Evolutionary conservation across 148 eudicot species (phyloP), one percentile per base, ranked within the genome.

Genomic region (Silene conica): DNA sequence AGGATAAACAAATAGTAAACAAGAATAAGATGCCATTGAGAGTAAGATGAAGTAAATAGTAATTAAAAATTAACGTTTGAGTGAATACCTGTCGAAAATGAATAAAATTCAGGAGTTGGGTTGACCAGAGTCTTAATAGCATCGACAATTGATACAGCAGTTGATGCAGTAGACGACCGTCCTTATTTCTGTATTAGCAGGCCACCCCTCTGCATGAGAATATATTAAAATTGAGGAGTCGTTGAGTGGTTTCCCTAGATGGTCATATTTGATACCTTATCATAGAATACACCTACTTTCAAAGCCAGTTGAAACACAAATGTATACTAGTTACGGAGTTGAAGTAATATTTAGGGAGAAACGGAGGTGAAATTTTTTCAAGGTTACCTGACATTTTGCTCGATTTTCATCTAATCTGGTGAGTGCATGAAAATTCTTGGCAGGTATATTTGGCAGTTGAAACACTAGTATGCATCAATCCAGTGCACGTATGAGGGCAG

Each of bases 241-340:
- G 99, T 95, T 7, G 99, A 95, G 84, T 96, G 99, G 77, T 96
- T 96, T 83, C 99, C 99, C 99, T 97, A 96, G 56, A 96, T 96
- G 63, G 99, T 96, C 84, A 96, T 71, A 65, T 96, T 96, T 11
- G 99, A 96, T 70, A 96, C 99, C 76, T 89, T 84, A 79, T 96
- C 99, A 74, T 96, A 96, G 81, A 96, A 96, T 45, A 96, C 99
- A 70, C 97, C 97, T 22, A 97, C 99, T 84, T 89, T 92, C 34
- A 96, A 81, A 73, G 99, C 99, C 78, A 96, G 85, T 97, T 95
- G 86, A 82, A 83, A 26, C 64, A 83, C 22, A 75, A 67, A 43
- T 6, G 70, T 10, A 28, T 67, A 43, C 21, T 3, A 43, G 31
- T 54, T 52, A 56, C 8, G 2, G 3, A 14, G 0, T 14, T 50